Evolutionary conservation across 768 basidiomycete genomes (phyloP).

Genomic region (Tephrocybe rancida): DNA sequence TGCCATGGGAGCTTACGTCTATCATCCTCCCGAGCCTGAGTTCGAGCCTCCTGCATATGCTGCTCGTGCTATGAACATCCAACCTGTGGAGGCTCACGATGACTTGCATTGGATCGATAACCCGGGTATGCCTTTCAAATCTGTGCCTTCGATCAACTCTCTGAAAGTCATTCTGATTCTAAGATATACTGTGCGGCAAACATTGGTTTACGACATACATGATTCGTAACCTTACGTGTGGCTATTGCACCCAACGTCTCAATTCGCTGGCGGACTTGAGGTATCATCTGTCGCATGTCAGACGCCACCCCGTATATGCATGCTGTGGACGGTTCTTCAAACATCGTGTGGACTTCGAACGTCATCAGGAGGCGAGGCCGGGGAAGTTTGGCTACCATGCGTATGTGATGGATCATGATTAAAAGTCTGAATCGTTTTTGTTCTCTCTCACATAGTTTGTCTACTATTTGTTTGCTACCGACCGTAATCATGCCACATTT

Average conservation of each 20-base stretch:
- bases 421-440: neutral
- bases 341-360: constrained; percentile 21
- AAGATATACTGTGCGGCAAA: constrained; percentile 17
- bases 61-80: no score
- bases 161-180: neutral
- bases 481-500: no score
- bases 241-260: constrained; percentile 24
- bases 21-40: neutral
- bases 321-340: constrained; percentile 29
- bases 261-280: constrained; percentile 26
- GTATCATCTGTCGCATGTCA: constrained; percentile 23
- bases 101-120: constrained; percentile 25
- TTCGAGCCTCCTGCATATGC: no score
- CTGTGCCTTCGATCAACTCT: neutral
- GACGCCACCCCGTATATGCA: constrained; percentile 24
- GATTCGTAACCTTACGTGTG: constrained; percentile 24
- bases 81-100: neutral
- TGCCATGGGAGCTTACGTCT: neutral
- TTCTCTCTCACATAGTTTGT: neutral
- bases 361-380: constrained; percentile 13
- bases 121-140: constrained; percentile 15
- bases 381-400: constrained; percentile 9
- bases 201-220: constrained; percentile 26
- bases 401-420: constrained; percentile 5
- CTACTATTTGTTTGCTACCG: neutral